Percentiles rank a stretch among this genome's conserved stretches.
Conservation (phyloP, 1,284 basidiomycete species). For the Malassezia sympodialis region DNA sequence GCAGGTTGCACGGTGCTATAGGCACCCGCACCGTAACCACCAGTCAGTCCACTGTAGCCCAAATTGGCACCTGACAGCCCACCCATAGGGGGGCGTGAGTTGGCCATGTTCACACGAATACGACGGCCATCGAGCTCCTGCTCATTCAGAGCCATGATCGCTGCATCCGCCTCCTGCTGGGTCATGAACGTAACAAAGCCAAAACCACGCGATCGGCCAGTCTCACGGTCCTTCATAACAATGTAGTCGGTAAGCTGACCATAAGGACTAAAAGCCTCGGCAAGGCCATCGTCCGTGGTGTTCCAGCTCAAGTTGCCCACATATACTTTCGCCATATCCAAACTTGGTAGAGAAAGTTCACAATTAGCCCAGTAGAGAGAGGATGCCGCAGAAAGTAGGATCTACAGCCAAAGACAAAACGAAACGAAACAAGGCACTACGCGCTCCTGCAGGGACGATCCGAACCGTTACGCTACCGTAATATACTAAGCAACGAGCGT, state of each 20-base stretch:
- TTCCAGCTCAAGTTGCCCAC: slow-evolving; percentile 48
- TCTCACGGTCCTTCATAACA: slow-evolving; percentile 95
- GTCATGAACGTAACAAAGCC: slow-evolving; percentile 63
- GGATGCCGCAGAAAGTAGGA: neutral
- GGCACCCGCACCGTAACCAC: slow-evolving; percentile 43
- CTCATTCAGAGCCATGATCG: slow-evolving; percentile 73
- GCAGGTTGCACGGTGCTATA: slow-evolving; percentile 30
- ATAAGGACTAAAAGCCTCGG: slow-evolving; percentile 43
- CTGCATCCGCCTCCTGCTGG: slow-evolving; percentile 63
- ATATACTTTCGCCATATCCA: slow-evolving; percentile 46
- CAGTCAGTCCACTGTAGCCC: slow-evolving; percentile 36
- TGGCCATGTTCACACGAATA: slow-evolving; percentile 83
- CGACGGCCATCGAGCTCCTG: slow-evolving; percentile 85
- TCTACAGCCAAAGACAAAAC: neutral
- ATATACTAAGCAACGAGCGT: neutral
- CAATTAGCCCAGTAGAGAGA: neutral
- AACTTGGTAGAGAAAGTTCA: neutral
- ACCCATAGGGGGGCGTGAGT: slow-evolving; percentile 57
- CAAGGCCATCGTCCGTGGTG: slow-evolving; percentile 47
- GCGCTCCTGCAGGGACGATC: neutral
- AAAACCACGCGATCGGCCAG: slow-evolving; percentile 79
- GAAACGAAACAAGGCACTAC: neutral
- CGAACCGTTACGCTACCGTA: neutral
- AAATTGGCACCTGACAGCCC: slow-evolving; percentile 33
- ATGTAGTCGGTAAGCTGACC: slow-evolving; percentile 48